These are phyloP conservation scores for Sapria himalayana DNA, from an alignment of 345 rosid genomes.

Conservation along the genomic window DNA sequence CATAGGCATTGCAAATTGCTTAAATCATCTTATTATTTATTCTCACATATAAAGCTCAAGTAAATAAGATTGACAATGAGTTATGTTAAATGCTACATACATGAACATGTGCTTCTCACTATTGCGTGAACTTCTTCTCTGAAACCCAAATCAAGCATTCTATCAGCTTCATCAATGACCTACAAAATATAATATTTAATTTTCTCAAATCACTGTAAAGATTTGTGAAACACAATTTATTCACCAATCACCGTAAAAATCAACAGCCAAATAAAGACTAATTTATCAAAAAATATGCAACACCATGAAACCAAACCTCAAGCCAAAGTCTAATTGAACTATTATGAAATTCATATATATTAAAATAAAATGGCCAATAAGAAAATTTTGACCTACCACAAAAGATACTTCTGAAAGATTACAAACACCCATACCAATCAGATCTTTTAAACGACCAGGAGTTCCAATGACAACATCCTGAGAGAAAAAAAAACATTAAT, in stretches of 20 bases:
- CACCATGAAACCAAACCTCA: too few relatives aligned
- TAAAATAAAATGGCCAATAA: too few relatives aligned
- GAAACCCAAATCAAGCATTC: conserved; percentile 99
- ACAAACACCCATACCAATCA: conserved; percentile 60
- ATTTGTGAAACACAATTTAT: too few relatives aligned
- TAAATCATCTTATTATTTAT: too few relatives aligned
- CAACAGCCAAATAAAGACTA: too few relatives aligned
- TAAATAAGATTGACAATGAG: too few relatives aligned
- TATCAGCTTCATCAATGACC: conserved; percentile 97
- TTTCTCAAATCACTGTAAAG: too few relatives aligned
- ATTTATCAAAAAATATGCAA: too few relatives aligned
- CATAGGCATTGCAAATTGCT: too few relatives aligned
- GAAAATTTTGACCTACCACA: conserved; percentile 39
- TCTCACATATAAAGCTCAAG: too few relatives aligned
- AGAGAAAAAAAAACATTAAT: conserved; percentile 1
- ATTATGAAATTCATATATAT: too few relatives aligned
- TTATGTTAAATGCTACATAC: conserved; percentile 31
- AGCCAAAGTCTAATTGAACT: too few relatives aligned
- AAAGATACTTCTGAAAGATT: conserved; percentile 53
- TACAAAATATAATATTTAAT: conserved; percentile 13
- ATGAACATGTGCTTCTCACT: conserved; percentile 54
- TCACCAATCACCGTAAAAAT: neutral
- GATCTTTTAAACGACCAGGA: conserved; percentile 92
- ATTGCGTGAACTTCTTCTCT: conserved; percentile 78
- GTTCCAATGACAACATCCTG: conserved; percentile 89